Evolutionary conservation across 192 early-diverging fungal genomes (phyloP).

Genomic region (Backusella westeae): DNA sequence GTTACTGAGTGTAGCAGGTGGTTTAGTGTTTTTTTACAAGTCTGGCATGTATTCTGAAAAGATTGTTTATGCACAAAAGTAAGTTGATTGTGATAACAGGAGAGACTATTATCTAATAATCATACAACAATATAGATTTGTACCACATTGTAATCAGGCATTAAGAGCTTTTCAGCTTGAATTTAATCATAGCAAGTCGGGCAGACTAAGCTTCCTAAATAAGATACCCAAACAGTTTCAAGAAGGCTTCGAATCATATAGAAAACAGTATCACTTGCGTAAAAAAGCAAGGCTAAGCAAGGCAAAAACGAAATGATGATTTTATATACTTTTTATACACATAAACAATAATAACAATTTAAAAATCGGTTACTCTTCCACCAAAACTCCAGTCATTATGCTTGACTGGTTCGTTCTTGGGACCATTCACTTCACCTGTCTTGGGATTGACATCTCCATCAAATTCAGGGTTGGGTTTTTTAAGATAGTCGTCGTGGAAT

Average conservation of each 20-base stretch:
- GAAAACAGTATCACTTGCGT: slow-evolving; percentile 46
- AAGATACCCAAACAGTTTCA: slow-evolving; percentile 55
- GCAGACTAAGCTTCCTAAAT: slow-evolving; percentile 46
- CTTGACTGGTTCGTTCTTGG: slow-evolving; percentile 78
- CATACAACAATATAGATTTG: slow-evolving; percentile 39
- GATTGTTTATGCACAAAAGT: slow-evolving; percentile 54
- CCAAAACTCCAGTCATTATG: slow-evolving; percentile 82
- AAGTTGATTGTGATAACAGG: slow-evolving; percentile 6
- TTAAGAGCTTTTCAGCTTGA: slow-evolving; percentile 56
- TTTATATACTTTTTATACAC: slow-evolving; percentile 6
- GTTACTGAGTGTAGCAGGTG: slow-evolving; percentile 35
- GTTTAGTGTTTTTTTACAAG: slow-evolving; percentile 50
- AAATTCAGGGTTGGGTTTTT: slow-evolving; percentile 53
- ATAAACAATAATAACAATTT: slow-evolving; percentile 17
- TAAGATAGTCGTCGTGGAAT: slow-evolving; percentile 50
- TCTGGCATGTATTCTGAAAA: slow-evolving; percentile 60
- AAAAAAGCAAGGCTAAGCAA: slow-evolving; percentile 41
- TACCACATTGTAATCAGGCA: slow-evolving; percentile 57
- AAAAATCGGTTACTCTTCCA: slow-evolving; percentile 63
- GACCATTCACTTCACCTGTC: slow-evolving; percentile 78
- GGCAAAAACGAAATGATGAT: slow-evolving; percentile 16
- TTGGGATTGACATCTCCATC: slow-evolving; percentile 73
- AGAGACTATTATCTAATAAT: background rate
- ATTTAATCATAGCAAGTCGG: slow-evolving; percentile 45
- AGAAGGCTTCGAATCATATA: slow-evolving; percentile 51